Conservation (phyloP, 2,329 filamentous ascomycete species). For the Paradendryphiella salina region DNA sequence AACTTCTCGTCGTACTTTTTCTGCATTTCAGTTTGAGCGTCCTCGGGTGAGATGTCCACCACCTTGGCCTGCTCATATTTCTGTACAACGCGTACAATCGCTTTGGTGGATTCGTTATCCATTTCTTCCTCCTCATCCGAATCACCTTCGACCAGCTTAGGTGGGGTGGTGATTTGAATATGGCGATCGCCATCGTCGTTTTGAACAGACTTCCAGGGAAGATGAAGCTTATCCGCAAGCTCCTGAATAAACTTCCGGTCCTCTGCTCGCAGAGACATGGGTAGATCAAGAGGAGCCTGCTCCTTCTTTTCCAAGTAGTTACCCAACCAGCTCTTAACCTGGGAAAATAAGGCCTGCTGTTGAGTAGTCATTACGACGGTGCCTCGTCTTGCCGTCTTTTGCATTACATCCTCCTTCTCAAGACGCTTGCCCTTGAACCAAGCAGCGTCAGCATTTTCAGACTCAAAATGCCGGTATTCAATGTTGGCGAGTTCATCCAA, state of each 20-base stretch:
- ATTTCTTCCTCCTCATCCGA: conserved; percentile 68
- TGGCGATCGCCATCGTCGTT: conserved; percentile 68
- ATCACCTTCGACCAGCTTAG: conserved; percentile 56
- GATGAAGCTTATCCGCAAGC: conserved; percentile 69
- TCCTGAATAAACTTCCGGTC: conserved; percentile 95
- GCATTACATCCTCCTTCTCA: conserved; percentile 68
- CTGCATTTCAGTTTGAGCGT: conserved; percentile 77
- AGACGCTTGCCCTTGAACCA: conserved; percentile 90
- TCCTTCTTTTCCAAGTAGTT: conserved; percentile 59
- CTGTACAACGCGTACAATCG: conserved; percentile 81
- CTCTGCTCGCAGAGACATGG: conserved; percentile 71
- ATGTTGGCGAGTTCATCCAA: conserved; percentile 84
- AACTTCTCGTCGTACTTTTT: conserved; percentile 90
- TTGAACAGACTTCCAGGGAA: conserved; percentile 67
- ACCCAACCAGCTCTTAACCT: conserved; percentile 79
- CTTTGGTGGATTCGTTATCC: conserved; percentile 80
- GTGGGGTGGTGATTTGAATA: conserved; percentile 65
- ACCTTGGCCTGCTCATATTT: conserved; percentile 89
- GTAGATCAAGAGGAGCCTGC: conserved; percentile 68
- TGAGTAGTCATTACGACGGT: conserved; percentile 74
- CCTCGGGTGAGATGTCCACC: conserved; percentile 75
- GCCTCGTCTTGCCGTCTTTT: conserved; percentile 61
- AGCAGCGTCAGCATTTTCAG: conserved; percentile 81
- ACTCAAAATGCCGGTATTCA: conserved; percentile 90
- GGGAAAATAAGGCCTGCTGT: conserved; percentile 80